Evolutionary conservation across 768 basidiomycete species (phyloP).

Genomic region (Hortiboletus flavorubellus): DNA sequence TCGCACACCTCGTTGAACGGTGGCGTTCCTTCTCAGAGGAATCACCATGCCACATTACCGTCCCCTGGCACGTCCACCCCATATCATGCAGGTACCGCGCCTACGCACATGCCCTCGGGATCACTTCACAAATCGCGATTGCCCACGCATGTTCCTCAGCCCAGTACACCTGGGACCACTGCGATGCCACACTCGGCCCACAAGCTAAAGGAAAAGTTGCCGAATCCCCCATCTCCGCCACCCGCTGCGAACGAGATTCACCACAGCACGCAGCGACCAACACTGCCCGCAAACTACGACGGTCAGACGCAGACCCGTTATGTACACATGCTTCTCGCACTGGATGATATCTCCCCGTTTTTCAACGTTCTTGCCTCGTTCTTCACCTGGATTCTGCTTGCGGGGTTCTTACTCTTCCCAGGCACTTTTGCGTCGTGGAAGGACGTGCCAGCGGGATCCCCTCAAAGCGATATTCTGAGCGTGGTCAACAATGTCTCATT

Average conservation of each 20-base stretch:
- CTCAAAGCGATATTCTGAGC: conserved; percentile 33
- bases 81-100: conserved; percentile 4
- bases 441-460: conserved; percentile 21
- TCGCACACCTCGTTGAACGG: conserved; percentile 24
- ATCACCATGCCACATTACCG: conserved; percentile 10
- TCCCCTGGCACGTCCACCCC: conserved; percentile 5
- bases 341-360: conserved; percentile 50
- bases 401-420: conserved; percentile 61
- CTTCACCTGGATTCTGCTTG: conserved; percentile 61
- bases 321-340: conserved; percentile 58
- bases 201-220: conserved; percentile 1
- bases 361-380: conserved; percentile 52
- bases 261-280: conserved; percentile 20
- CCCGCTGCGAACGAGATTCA: conserved; percentile 17
- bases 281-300: conserved; percentile 22
- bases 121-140: conserved; percentile 19
- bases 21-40: conserved; percentile 8
- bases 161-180: background rate
- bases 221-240: background rate
- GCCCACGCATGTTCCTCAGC: conserved; percentile 8
- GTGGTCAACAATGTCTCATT: conserved; percentile 43
- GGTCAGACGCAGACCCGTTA: conserved; percentile 43
- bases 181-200: background rate
- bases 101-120: conserved; percentile 6
- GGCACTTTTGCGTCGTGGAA: conserved; percentile 54